Percentiles rank a stretch among this genome's conserved stretches.
These are phyloP conservation scores for Phycomyces nitens DNA, from an alignment of 192 early-diverging fungal species.

Conservation along the genomic window DNA sequence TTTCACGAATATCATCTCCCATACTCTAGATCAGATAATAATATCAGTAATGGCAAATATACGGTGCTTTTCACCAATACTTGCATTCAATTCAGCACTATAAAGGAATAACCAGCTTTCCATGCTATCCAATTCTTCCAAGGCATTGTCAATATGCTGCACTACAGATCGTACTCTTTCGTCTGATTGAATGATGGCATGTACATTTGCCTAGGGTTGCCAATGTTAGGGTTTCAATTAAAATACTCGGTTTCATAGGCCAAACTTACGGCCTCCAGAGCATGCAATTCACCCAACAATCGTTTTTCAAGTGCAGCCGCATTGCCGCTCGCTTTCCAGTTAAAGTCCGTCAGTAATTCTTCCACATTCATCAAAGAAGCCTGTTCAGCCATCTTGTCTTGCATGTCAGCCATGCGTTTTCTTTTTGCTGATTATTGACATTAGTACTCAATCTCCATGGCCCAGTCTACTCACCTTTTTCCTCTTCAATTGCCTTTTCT, in stretches of 20 bases:
- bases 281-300: constrained; percentile 79
- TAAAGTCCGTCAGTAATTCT: constrained; percentile 79
- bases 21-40: constrained; percentile 59
- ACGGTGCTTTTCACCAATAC: background rate
- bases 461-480: constrained; percentile 15
- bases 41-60: background rate
- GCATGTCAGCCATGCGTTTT: constrained; percentile 20
- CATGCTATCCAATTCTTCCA: constrained; percentile 79
- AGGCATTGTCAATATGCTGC: constrained; percentile 77
- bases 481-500: constrained; percentile 7
- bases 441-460: constrained; percentile 1
- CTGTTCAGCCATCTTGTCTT: constrained; percentile 52
- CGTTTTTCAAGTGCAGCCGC: constrained; percentile 82
- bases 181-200: constrained; percentile 91
- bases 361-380: constrained; percentile 71
- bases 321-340: constrained; percentile 85
- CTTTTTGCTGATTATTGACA: constrained; percentile 13
- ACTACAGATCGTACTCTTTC: constrained; percentile 78
- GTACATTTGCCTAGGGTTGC: constrained; percentile 75
- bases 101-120: constrained; percentile 86
- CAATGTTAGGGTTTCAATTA: background rate
- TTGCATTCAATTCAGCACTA: constrained; percentile 80
- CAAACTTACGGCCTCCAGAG: constrained; percentile 70
- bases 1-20: constrained; percentile 93
- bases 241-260: background rate